A percentile compares a stretch with the other conserved stretches of the same genome.
These are phyloP conservation scores for Tetraselmis chui DNA, from an alignment of 139 green algal genomes.

Conservation along the genomic window DNA sequence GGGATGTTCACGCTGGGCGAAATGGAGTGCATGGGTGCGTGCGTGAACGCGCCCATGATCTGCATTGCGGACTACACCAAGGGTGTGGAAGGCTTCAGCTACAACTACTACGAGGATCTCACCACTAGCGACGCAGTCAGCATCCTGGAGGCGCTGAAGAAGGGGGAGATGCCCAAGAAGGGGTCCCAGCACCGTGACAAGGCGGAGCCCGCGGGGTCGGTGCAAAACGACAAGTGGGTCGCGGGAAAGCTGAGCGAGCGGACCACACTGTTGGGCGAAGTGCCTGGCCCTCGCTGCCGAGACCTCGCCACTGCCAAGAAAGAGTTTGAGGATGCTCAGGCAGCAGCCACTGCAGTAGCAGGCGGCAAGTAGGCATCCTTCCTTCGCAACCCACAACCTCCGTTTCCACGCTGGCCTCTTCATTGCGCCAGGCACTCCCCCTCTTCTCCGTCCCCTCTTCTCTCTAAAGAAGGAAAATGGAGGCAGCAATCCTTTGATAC, in stretches of 20 bases:
- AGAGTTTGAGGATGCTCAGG: neutral
- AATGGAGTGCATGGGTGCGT: conserved; percentile 99
- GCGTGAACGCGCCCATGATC: conserved; percentile 98
- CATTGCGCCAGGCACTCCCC: no score
- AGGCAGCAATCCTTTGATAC: no score
- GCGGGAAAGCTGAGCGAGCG: conserved; percentile 7
- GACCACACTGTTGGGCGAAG: neutral
- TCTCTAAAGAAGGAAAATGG: no score
- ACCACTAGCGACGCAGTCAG: conserved; percentile 65
- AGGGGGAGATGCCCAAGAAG: conserved; percentile 60
- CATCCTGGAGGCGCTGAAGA: conserved; percentile 75
- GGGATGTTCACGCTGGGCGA: conserved; percentile 95
- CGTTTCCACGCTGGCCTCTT: no score
- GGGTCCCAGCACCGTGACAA: conserved; percentile 70
- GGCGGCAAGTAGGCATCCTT: neutral
- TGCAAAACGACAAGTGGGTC: conserved; percentile 65
- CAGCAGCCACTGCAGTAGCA: neutral
- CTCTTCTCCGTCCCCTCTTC: no score
- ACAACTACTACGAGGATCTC: conserved; percentile 95
- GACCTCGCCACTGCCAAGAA: neutral
- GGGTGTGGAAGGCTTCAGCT: conserved; percentile 75
- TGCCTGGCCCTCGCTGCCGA: neutral
- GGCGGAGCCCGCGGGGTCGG: conserved; percentile 65
- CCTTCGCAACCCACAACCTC: no score
- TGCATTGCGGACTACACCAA: conserved; percentile 81